phyloP scores from a whole-genome alignment of 1,284 basidiomycete species.

The Malassezia pachydermatis region DNA sequence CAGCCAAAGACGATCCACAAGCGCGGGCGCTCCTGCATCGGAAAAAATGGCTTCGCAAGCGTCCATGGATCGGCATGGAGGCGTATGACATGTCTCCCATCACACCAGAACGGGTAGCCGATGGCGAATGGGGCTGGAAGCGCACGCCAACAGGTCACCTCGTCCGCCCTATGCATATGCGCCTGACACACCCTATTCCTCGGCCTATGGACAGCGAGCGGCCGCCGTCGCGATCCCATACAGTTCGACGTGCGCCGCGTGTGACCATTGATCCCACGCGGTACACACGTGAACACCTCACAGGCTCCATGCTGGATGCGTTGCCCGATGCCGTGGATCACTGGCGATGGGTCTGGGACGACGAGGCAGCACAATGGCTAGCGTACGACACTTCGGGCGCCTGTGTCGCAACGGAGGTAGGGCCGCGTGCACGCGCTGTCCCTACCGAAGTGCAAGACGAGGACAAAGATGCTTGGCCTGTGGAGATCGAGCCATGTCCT shows the following conservation, averaged over 20 bases:
- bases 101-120: slow-evolving; percentile 22
- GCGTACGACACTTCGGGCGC: not conserved
- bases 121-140: slow-evolving; percentile 43
- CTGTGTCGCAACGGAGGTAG: not conserved
- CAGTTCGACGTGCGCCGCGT: slow-evolving; percentile 23
- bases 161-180: slow-evolving; percentile 37
- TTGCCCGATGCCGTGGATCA: slow-evolving; percentile 8
- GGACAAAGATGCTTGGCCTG: not conserved
- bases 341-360: slow-evolving; percentile 8
- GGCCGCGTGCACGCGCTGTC: slow-evolving; percentile 10
- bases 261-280: slow-evolving; percentile 41
- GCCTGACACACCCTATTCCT: slow-evolving; percentile 31
- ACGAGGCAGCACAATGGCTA: slow-evolving; percentile 3
- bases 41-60: slow-evolving; percentile 21
- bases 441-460: not conserved
- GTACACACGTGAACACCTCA: slow-evolving; percentile 35
- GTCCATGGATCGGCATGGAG: slow-evolving; percentile 28
- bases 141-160: slow-evolving; percentile 36
- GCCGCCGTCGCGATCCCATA: slow-evolving; percentile 2
- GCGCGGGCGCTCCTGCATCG: not conserved
- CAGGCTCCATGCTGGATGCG: slow-evolving; percentile 26
- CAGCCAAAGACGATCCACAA: not conserved
- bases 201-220: slow-evolving; percentile 15
- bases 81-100: slow-evolving; percentile 23
- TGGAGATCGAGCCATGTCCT: not conserved